Conservation (phyloP, 83 land plant species). For the Larix sibirica region DNA sequence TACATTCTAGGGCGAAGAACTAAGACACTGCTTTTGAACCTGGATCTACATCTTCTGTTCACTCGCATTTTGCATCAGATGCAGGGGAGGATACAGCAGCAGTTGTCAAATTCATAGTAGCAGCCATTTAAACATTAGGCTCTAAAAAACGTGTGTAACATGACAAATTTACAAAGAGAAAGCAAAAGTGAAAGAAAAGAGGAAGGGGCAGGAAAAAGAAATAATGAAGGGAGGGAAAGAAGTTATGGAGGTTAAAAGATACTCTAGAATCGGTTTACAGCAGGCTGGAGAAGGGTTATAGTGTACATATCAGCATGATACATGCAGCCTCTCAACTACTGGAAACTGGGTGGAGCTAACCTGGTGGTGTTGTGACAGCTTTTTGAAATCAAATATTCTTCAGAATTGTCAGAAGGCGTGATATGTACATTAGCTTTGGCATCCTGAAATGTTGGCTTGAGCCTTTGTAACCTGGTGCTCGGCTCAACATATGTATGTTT, state of each 20-base stretch:
- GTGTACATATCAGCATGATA: neutral
- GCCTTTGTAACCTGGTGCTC: neutral
- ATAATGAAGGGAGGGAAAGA: neutral
- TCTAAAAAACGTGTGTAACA: neutral
- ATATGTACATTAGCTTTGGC: neutral
- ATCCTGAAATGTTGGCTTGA: neutral
- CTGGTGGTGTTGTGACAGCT: neutral
- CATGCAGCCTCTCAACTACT: neutral
- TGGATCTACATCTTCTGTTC: neutral
- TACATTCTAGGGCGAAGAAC: too few species aligned
- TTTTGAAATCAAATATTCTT: neutral
- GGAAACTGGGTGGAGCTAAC: neutral
- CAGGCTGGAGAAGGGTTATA: neutral
- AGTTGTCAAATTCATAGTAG: neutral
- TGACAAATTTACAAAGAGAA: too few species aligned
- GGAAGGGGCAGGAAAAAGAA: too few species aligned
- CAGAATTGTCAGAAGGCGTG: neutral
- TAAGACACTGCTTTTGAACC: neutral
- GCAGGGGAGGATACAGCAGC: neutral
- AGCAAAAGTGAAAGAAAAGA: too few species aligned
- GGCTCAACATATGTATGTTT: neutral
- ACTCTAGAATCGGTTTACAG: neutral
- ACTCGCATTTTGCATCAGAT: neutral
- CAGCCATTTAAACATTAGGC: neutral
- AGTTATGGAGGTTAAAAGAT: neutral